phyloP scores from a whole-genome alignment of 208 protist genomes.

The Giardia duodenalis region DNA sequence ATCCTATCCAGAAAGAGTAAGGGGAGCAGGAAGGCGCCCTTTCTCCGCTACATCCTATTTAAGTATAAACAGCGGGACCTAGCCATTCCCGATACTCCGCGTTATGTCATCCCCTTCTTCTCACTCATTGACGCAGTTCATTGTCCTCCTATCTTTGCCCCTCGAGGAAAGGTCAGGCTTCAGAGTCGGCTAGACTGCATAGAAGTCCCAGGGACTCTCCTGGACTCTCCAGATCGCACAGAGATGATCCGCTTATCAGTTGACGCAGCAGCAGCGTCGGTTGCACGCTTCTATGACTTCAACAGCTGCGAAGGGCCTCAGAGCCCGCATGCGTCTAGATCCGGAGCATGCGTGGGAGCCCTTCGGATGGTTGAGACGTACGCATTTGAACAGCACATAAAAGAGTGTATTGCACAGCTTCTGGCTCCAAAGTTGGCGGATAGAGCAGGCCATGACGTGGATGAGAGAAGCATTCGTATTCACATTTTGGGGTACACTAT shows the following conservation, averaged over 20 bases:
- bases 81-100: neutral
- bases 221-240: neutral
- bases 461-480: neutral
- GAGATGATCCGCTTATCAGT: neutral
- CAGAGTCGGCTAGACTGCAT: neutral
- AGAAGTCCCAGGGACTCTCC: neutral
- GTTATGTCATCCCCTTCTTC: neutral
- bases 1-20: too few species aligned
- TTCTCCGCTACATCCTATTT: neutral
- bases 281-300: neutral
- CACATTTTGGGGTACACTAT: neutral
- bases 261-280: neutral
- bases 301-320: too few species aligned
- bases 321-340: too few species aligned
- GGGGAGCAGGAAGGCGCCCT: too few species aligned
- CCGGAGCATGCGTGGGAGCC: neutral
- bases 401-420: neutral
- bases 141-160: neutral
- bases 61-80: neutral
- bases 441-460: neutral
- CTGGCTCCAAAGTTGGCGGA: neutral
- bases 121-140: neutral
- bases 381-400: neutral
- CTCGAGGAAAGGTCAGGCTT: neutral
- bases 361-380: neutral